Evolutionary conservation across 495 filamentous ascomycete species (phyloP).

Genomic region (Talaromyces proteolyticus): DNA sequence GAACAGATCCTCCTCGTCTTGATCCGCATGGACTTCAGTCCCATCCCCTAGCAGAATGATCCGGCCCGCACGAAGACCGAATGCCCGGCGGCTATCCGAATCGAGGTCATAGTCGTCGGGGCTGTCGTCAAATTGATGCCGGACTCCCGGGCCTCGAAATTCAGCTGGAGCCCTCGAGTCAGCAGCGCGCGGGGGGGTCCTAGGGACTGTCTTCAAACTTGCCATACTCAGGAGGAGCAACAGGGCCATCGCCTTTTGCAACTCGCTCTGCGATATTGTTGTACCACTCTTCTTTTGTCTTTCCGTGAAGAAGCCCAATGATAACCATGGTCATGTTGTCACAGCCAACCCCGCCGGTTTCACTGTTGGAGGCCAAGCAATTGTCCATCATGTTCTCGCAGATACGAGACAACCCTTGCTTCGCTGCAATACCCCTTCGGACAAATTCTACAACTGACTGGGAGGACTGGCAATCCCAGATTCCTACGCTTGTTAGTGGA

Average conservation of each 20-base stretch:
- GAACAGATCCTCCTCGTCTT: slow-evolving; percentile 87
- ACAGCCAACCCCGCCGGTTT: slow-evolving; percentile 95
- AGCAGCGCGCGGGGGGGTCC: slow-evolving; percentile 39
- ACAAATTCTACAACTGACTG: slow-evolving; percentile 97
- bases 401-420: slow-evolving; percentile 87
- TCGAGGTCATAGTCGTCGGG: slow-evolving; percentile 89
- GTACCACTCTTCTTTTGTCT: slow-evolving; percentile 97
- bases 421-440: slow-evolving; percentile 87
- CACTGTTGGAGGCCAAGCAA: slow-evolving; percentile 92
- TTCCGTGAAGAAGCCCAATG: slow-evolving; percentile 81
- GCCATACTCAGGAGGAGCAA: slow-evolving; percentile 99
- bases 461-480: slow-evolving; percentile 99
- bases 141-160: slow-evolving; percentile 83
- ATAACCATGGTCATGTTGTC: slow-evolving; percentile 99
- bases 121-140: slow-evolving; percentile 88
- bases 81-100: slow-evolving; percentile 55
- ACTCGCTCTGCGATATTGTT: slow-evolving; percentile 90
- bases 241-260: slow-evolving; percentile 94
- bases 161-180: slow-evolving; percentile 67
- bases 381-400: slow-evolving; percentile 99
- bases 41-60: slow-evolving; percentile 95
- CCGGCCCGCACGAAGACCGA: slow-evolving; percentile 63
- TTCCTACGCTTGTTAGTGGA: slow-evolving; percentile 52
- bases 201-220: slow-evolving; percentile 56
- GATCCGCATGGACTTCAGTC: slow-evolving; percentile 79